Evolutionary conservation across 1,284 basidiomycete genomes (phyloP).

Genomic region (Fomitopsis schrenkii): DNA sequence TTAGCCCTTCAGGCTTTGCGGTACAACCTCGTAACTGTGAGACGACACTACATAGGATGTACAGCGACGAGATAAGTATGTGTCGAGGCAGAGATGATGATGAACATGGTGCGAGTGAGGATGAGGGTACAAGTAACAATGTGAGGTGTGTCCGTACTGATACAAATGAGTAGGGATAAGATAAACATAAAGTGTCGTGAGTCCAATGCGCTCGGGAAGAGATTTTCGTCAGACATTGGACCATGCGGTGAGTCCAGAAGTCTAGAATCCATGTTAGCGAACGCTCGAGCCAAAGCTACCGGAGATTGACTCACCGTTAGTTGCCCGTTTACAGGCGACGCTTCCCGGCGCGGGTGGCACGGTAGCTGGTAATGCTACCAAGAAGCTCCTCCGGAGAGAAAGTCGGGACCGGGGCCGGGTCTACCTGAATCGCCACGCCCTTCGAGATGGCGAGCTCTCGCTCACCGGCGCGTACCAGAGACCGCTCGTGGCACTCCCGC

Average conservation of each 20-base stretch:
- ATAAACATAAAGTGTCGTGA: background rate
- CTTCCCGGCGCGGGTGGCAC: background rate
- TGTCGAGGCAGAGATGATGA: too few species aligned
- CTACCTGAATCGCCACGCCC: background rate
- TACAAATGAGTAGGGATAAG: background rate
- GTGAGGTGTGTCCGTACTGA: background rate
- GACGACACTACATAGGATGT: background rate
- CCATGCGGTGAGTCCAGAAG: background rate
- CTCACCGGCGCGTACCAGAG: background rate
- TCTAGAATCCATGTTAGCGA: background rate
- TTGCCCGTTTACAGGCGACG: background rate
- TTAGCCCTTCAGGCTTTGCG: background rate
- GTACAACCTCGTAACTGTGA: background rate
- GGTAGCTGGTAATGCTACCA: background rate
- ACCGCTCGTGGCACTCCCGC: background rate
- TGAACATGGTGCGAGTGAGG: background rate
- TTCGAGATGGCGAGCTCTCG: background rate
- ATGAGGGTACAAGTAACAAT: background rate
- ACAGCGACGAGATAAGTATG: background rate
- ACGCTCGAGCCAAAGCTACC: background rate
- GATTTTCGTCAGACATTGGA: background rate
- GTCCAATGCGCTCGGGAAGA: background rate
- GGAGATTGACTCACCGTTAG: background rate
- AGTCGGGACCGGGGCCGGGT: background rate
- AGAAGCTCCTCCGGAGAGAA: background rate